Percentiles rank a stretch among this genome's conserved stretches.
Conservation (phyloP, 1,284 basidiomycete genomes). For the Apiotrichum akiyoshidainum region DNA sequence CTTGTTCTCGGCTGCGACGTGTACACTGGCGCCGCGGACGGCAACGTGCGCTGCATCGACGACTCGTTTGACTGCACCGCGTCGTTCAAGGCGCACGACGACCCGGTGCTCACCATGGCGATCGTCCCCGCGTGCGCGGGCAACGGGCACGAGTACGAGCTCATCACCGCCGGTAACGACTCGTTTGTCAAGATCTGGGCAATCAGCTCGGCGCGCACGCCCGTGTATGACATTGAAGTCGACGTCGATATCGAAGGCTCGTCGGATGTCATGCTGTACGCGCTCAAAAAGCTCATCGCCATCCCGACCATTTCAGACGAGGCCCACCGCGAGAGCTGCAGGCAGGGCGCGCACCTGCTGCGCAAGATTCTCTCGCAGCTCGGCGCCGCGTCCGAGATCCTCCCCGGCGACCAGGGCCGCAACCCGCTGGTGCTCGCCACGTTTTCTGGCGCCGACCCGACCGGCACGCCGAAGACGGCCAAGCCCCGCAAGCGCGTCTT, state of each 20-base stretch:
- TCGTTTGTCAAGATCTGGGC: conserved; percentile 68
- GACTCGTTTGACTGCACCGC: conserved; percentile 76
- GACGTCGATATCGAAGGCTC: conserved; percentile 39
- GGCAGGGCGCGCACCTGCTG: conserved; percentile 86
- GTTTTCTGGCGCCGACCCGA: conserved; percentile 60
- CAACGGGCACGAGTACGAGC: conserved; percentile 38
- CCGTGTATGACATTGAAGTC: conserved; percentile 12
- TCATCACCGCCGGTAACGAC: conserved; percentile 82
- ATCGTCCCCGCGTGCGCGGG: conserved; percentile 44
- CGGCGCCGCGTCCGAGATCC: conserved; percentile 69
- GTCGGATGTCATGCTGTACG: conserved; percentile 56
- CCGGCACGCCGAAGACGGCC: conserved; percentile 38
- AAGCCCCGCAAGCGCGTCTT: conserved; percentile 61
- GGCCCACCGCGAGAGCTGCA: conserved; percentile 69
- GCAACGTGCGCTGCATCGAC: conserved; percentile 76
- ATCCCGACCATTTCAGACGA: conserved; percentile 79
- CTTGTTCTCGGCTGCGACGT: conserved; percentile 70
- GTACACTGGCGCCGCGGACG: conserved; percentile 79
- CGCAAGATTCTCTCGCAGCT: conserved; percentile 80
- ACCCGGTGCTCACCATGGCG: conserved; percentile 74
- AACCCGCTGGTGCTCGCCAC: conserved; percentile 84
- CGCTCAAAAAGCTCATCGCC: conserved; percentile 79
- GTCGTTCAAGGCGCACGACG: conserved; percentile 73
- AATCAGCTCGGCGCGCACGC: conserved; percentile 2
- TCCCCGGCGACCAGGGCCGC: conserved; percentile 56